These are phyloP conservation scores for Acanthamoeba royreba DNA, from an alignment of 208 protist genomes.

Conservation along the genomic window DNA sequence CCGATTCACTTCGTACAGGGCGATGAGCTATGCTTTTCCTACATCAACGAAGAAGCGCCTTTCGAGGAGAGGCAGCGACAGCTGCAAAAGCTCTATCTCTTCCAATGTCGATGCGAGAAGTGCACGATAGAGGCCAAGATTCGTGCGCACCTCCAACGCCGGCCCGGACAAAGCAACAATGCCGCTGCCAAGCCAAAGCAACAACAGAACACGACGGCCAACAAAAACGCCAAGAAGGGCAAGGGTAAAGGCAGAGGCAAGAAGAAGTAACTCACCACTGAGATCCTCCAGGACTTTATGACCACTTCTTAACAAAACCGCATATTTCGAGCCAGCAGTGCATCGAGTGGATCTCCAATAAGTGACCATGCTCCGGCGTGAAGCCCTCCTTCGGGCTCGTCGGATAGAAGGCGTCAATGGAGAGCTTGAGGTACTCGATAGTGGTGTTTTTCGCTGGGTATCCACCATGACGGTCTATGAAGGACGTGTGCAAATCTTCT, in stretches of 20 bases:
- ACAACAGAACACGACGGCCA: not conserved
- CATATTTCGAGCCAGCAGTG: not conserved
- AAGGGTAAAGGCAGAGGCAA: not conserved
- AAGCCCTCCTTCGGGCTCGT: not conserved
- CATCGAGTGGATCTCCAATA: not conserved
- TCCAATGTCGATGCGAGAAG: slow-evolving; percentile 21
- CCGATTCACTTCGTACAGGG: no score
- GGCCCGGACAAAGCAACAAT: no score
- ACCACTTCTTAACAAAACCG: not conserved
- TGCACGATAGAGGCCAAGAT: not conserved
- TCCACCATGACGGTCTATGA: not conserved
- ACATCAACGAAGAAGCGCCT: not conserved
- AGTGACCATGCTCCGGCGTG: not conserved
- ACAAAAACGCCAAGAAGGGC: not conserved
- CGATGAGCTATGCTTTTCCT: slow-evolving; percentile 21
- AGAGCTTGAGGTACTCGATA: not conserved
- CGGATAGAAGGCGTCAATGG: not conserved
- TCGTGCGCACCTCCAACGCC: not conserved
- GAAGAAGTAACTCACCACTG: no score
- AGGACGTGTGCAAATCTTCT: not conserved
- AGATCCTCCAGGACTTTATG: no score
- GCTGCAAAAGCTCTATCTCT: slow-evolving; percentile 9
- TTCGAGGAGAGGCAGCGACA: not conserved
- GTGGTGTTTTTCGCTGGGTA: not conserved
- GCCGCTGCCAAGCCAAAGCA: not conserved